Percentiles rank a stretch among this genome's conserved stretches.
These are phyloP conservation scores for Annulohypoxylon stygium DNA, from an alignment of 495 filamentous ascomycete species.

Conservation along the genomic window DNA sequence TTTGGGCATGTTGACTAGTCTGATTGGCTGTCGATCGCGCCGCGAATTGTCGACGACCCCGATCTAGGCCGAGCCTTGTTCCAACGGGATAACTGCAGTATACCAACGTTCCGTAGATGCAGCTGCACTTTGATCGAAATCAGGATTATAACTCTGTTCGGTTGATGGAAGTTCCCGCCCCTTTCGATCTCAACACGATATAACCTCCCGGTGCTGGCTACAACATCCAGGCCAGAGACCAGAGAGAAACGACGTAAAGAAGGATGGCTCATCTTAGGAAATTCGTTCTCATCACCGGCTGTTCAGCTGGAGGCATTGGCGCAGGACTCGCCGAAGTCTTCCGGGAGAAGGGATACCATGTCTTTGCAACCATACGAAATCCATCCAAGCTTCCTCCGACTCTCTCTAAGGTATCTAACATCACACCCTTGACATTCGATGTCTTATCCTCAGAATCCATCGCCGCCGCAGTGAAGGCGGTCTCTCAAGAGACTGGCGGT, in stretches of 20 bases:
- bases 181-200: background rate
- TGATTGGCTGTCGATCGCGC: background rate
- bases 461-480: constrained; percentile 44
- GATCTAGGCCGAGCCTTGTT: background rate
- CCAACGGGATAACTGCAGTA: background rate
- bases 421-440: constrained; percentile 62
- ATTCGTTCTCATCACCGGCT: background rate
- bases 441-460: constrained; percentile 57
- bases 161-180: background rate
- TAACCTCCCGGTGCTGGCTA: background rate
- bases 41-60: background rate
- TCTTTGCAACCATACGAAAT: constrained; percentile 59
- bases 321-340: background rate
- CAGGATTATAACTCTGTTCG: background rate
- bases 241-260: background rate
- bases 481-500: constrained; percentile 40
- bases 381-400: constrained; percentile 48
- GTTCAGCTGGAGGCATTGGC: background rate
- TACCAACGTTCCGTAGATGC: background rate
- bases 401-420: constrained; percentile 7
- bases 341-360: constrained; percentile 31
- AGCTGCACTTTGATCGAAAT: background rate
- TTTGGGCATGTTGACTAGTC: background rate
- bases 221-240: background rate
- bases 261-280: background rate